Base-by-base conservation (phyloP, 75 land plant species). In the Picea sitchensis region DNA sequence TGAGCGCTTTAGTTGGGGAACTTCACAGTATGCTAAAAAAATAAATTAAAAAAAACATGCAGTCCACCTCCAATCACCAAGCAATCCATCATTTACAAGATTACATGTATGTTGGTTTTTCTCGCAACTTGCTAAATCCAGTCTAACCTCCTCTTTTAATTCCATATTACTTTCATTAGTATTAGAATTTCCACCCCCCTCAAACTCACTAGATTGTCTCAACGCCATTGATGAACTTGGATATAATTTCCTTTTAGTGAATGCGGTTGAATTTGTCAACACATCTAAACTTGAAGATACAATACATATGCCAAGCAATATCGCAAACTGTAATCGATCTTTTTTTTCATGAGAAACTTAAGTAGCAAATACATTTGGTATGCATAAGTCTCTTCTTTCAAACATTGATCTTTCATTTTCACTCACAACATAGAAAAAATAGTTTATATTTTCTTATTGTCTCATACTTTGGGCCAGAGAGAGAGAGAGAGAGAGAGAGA, bases 361-460 rank as follows among this genome's bases (percentile, higher is more conserved):
- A 11, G 67, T 73, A 8, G n/a, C 31, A 11, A 74, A 86, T 74
- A 90, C 8, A 38, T 90, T 88, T 41, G 83, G 86, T 72, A 76
- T 65, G 20, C 99, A 82, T 56, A 96, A 61, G 34, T 94, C 90
- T 11, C 23, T 77, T 11, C 18, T 41, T n/a, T 81, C 17, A 60
- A 92, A 91, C 5, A 77, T 8, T 57, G 77, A 23, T 57, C 81
- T 72, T 63, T 80, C 86, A 62, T 86, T 79, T 73, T 96, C 99
- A 32, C 92, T 96, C 93, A 88, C 80, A 89, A 73, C 14, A 59
- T 4, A 13, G 31, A 15, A 1, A 26, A 76, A 11, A 54, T 56
- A 5, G 5, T 8, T 71, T 41, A 18, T 18, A 20, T 32, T 36
- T 67, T 15, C 18, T 2, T 38, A 26, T 3, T 2, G 1, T 8